Evolutionary conservation across 352 stramenopile genomes (phyloP).

Genomic region (Lagenidium giganteum): DNA sequence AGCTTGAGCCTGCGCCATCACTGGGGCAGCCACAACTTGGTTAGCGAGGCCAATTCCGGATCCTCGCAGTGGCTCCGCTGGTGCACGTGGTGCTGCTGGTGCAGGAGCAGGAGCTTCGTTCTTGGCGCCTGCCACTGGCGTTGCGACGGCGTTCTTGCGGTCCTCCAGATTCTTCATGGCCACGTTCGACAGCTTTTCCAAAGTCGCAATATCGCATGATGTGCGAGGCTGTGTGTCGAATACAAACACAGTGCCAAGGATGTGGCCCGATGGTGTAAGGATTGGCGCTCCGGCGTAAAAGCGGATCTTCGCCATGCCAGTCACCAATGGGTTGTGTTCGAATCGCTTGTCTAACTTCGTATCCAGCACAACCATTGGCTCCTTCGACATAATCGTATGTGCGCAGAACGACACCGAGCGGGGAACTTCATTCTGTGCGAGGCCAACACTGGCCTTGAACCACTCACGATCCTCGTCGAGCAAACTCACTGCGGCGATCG

Average conservation of each 20-base stretch:
- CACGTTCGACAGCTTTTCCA: constrained; percentile 86
- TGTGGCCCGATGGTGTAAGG: constrained; percentile 71
- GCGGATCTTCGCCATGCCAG: constrained; percentile 77
- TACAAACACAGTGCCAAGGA: constrained; percentile 83
- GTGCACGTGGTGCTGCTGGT: constrained; percentile 21
- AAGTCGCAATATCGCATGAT: constrained; percentile 80
- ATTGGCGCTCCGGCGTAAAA: constrained; percentile 85
- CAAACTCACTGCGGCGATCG: constrained; percentile 79
- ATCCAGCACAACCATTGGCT: constrained; percentile 87
- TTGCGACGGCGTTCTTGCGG: constrained; percentile 80
- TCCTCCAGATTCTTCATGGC: constrained; percentile 89
- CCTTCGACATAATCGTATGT: constrained; percentile 86
- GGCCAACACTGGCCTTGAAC: constrained; percentile 83
- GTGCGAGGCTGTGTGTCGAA: constrained; percentile 83
- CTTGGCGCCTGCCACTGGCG: constrained; percentile 49
- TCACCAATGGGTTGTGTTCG: constrained; percentile 82
- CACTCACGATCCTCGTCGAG: constrained; percentile 84
- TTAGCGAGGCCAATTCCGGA: constrained; percentile 77
- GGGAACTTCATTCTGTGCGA: constrained; percentile 84
- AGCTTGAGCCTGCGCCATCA: constrained; percentile 20
- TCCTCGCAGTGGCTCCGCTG: constrained; percentile 34
- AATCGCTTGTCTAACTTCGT: constrained; percentile 83
- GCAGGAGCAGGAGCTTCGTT: no score
- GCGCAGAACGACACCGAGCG: constrained; percentile 84
- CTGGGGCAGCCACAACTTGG: constrained; percentile 61